phyloP scores from a whole-genome alignment of 352 stramenopile species.

The Pythium plurisporium region DNA sequence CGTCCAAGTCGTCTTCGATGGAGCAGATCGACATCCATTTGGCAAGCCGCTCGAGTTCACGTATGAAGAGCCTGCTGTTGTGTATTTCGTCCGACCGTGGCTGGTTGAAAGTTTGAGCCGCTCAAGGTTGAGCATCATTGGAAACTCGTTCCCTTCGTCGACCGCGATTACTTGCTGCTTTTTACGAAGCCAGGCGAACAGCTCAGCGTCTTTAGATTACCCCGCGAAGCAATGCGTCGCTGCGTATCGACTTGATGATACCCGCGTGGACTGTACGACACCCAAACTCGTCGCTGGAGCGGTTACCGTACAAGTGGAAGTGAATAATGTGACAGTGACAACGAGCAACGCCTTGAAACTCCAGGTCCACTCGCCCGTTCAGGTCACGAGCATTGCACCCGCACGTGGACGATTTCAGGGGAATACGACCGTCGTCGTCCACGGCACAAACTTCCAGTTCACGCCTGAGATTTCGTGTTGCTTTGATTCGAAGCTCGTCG shows the following conservation, averaged over 20 bases:
- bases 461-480: constrained; percentile 57
- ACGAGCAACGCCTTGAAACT: neutral
- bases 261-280: constrained; percentile 22
- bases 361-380: constrained; percentile 14
- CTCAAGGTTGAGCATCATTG: constrained; percentile 30
- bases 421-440: constrained; percentile 36
- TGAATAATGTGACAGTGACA: constrained; percentile 16
- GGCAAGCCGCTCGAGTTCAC: constrained; percentile 26
- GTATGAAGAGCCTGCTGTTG: constrained; percentile 27
- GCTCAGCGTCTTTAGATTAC: neutral
- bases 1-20: constrained; percentile 31
- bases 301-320: constrained; percentile 15
- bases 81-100: constrained; percentile 43
- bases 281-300: constrained; percentile 6
- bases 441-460: constrained; percentile 47
- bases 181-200: neutral
- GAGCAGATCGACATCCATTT: constrained; percentile 13
- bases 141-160: constrained; percentile 39
- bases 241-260: constrained; percentile 14
- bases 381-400: constrained; percentile 26
- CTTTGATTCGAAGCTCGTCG: constrained; percentile 45
- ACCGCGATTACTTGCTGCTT: constrained; percentile 58
- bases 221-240: neutral
- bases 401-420: constrained; percentile 27
- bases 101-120: constrained; percentile 32